These are phyloP conservation scores for Racocetra persica DNA, from an alignment of 371 early-diverging fungal genomes.

Conservation along the genomic window DNA sequence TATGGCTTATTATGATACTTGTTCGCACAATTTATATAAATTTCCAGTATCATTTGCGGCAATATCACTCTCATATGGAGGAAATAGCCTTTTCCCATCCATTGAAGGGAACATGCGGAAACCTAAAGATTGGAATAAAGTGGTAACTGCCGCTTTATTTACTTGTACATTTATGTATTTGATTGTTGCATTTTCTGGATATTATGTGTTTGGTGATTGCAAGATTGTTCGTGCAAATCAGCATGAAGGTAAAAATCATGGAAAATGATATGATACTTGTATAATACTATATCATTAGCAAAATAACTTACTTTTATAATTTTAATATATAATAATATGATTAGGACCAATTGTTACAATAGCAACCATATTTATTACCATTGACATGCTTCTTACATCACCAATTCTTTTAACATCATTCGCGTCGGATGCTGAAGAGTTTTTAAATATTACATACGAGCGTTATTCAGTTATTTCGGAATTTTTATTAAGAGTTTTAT, in stretches of 20 bases:
- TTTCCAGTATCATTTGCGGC: constrained; percentile 56
- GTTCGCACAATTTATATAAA: constrained; percentile 53
- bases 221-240: constrained; percentile 73
- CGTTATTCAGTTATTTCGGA: constrained; percentile 48
- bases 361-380: constrained; percentile 77
- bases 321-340: background rate
- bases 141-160: constrained; percentile 72
- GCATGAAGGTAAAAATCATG: constrained; percentile 60
- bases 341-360: constrained; percentile 52
- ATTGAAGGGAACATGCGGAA: constrained; percentile 57
- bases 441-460: constrained; percentile 14
- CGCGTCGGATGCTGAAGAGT: constrained; percentile 67
- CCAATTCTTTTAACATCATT: constrained; percentile 84
- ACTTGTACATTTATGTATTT: constrained; percentile 80
- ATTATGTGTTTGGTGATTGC: constrained; percentile 76
- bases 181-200: constrained; percentile 80
- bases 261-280: too few species aligned
- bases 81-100: constrained; percentile 78
- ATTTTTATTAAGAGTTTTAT: constrained; percentile 60
- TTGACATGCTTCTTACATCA: constrained; percentile 83
- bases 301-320: too few species aligned
- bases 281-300: too few species aligned
- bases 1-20: constrained; percentile 45
- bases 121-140: constrained; percentile 76
- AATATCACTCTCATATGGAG: constrained; percentile 82